Conservation (phyloP, 1,284 basidiomycete genomes). For the Ceraceosorus guamensis region DNA sequence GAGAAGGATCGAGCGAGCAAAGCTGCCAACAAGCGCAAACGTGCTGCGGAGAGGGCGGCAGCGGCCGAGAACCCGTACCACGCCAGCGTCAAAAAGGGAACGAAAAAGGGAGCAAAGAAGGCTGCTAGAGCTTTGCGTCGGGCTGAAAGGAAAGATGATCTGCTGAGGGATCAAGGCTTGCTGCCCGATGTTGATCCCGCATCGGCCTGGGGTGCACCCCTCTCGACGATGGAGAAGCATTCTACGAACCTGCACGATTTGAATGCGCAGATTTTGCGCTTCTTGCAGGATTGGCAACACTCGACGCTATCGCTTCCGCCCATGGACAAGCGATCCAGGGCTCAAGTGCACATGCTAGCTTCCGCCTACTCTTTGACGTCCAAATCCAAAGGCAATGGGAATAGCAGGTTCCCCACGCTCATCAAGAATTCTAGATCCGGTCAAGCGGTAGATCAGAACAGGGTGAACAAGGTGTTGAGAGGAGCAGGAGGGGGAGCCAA, state of each 20-base stretch:
- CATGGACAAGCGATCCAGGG: conserved; percentile 45
- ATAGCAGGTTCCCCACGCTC: conserved; percentile 37
- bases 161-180: too few relatives aligned
- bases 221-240: neutral
- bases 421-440: conserved; percentile 38
- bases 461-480: conserved; percentile 24
- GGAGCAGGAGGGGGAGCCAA: conserved; percentile 20
- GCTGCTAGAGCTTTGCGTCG: conserved; percentile 14
- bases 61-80: conserved; percentile 54
- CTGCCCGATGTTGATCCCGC: neutral
- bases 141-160: conserved; percentile 12
- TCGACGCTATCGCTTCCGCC: conserved; percentile 41
- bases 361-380: conserved; percentile 35
- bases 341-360: conserved; percentile 44
- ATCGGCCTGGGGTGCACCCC: neutral
- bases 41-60: conserved; percentile 54
- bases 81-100: conserved; percentile 34
- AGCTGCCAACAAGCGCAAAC: conserved; percentile 64
- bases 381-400: conserved; percentile 33
- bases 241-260: conserved; percentile 32
- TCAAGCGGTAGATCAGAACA: conserved; percentile 19
- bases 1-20: conserved; percentile 72
- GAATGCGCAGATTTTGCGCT: conserved; percentile 33
- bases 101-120: conserved; percentile 30
- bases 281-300: conserved; percentile 22